phyloP scores from a whole-genome alignment of 106 monocot genomes.

The Dendrobium huoshanense region DNA sequence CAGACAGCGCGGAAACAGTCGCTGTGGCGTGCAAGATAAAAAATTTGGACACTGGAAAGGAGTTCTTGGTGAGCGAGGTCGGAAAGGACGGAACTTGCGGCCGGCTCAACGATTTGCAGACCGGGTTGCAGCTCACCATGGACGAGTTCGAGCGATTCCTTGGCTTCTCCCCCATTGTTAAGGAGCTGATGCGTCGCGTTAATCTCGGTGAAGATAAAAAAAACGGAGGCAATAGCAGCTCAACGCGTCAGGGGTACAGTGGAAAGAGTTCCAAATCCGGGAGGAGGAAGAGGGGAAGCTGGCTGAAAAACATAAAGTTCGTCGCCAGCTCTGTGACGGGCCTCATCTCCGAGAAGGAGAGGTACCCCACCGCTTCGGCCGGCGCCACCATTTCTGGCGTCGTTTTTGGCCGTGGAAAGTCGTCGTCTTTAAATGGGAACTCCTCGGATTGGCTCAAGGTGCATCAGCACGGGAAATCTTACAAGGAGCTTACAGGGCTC shows the following conservation, averaged over 20 bases:
- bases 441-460: constrained; percentile 67
- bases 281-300: constrained; percentile 46
- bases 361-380: not conserved
- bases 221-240: not conserved
- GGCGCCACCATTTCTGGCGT: not conserved
- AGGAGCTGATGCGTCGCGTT: constrained; percentile 65
- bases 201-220: constrained; percentile 5
- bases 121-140: constrained; percentile 47
- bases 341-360: constrained; percentile 51
- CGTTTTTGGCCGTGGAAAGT: not conserved
- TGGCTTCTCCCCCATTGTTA: constrained; percentile 74
- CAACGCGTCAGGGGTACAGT: not conserved
- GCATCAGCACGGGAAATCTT: constrained; percentile 64
- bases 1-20: not conserved
- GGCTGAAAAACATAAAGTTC: constrained; percentile 83
- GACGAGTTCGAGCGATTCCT: constrained; percentile 74
- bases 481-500: constrained; percentile 87
- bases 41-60: constrained; percentile 79
- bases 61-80: constrained; percentile 54
- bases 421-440: constrained; percentile 1
- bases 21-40: constrained; percentile 44
- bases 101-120: constrained; percentile 51
- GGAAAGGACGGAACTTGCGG: constrained; percentile 33
- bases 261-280: constrained; percentile 13
- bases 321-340: constrained; percentile 70